Evolutionary conservation across 805 yeast species (phyloP).

Genomic region (Saccharomycopsis microspora): DNA sequence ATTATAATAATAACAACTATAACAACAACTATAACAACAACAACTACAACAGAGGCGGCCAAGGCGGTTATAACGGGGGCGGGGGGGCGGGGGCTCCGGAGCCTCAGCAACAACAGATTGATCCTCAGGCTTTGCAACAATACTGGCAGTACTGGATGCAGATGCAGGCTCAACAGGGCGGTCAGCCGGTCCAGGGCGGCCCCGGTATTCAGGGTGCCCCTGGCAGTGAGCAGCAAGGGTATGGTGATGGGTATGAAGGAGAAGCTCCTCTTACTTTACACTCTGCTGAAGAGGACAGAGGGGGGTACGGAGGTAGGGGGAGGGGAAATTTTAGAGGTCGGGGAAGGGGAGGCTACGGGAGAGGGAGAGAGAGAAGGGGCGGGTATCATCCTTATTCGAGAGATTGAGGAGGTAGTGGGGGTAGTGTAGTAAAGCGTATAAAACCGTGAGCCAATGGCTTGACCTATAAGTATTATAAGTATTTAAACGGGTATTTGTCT

Average conservation of each 20-base stretch:
- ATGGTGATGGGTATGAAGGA: neutral
- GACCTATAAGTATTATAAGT: too few species aligned
- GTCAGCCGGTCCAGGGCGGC: neutral
- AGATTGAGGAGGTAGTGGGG: too few species aligned
- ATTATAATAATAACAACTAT: too few species aligned
- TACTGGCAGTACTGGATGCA: constrained; percentile 60
- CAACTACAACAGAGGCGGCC: constrained; percentile 20
- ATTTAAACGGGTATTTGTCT: too few species aligned
- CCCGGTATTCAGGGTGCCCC: neutral
- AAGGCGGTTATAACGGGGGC: too few species aligned
- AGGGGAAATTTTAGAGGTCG: constrained; percentile 1
- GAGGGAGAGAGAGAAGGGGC: neutral
- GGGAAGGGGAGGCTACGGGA: constrained; percentile 5
- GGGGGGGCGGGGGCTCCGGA: too few species aligned
- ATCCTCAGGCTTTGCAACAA: constrained; percentile 49
- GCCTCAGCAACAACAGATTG: neutral
- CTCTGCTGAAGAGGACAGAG: constrained; percentile 6
- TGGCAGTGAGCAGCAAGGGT: neutral
- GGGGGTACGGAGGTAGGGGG: constrained; percentile 6
- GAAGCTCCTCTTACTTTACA: constrained; percentile 13
- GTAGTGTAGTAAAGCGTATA: too few species aligned
- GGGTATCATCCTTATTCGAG: constrained; percentile 24
- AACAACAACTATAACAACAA: constrained; percentile 9
- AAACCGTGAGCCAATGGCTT: too few species aligned
- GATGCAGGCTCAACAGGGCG: constrained; percentile 24